Evolutionary conservation across 495 filamentous ascomycete species (phyloP).

Genomic region (Cladorrhinum samala): DNA sequence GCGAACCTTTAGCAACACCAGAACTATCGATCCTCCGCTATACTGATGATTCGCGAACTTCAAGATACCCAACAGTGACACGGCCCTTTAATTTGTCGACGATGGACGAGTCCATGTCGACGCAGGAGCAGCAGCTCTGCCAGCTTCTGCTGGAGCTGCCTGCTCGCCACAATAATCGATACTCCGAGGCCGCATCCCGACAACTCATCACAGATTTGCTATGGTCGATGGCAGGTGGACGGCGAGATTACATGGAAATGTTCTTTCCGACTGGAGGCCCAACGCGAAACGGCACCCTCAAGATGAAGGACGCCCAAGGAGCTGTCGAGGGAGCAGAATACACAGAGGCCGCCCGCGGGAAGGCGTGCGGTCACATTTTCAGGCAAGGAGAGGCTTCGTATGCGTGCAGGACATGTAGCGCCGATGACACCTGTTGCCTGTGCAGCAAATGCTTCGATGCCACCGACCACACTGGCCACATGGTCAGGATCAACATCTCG

Average conservation of each 20-base stretch:
- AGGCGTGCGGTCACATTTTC: slow-evolving; percentile 97
- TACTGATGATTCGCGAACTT: neutral
- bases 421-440: slow-evolving; percentile 79
- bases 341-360: slow-evolving; percentile 83
- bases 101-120: slow-evolving; percentile 51
- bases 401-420: slow-evolving; percentile 83
- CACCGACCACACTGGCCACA: slow-evolving; percentile 91
- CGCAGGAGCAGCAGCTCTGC: slow-evolving; percentile 75
- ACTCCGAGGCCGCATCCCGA: slow-evolving; percentile 59
- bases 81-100: neutral
- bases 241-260: slow-evolving; percentile 60
- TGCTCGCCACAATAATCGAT: slow-evolving; percentile 60
- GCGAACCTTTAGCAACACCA: no score
- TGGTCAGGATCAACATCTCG: slow-evolving; percentile 78
- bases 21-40: neutral
- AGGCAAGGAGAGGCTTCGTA: slow-evolving; percentile 87
- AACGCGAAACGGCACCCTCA: slow-evolving; percentile 57
- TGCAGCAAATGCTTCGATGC: slow-evolving; percentile 90
- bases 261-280: slow-evolving; percentile 72
- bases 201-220: slow-evolving; percentile 75
- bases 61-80: neutral
- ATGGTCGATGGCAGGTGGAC: slow-evolving; percentile 70
- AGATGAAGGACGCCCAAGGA: slow-evolving; percentile 79
- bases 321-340: slow-evolving; percentile 91
- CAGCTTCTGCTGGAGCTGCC: slow-evolving; percentile 68